Conservation (phyloP, 139 green algal species). For the Diplosphaera chodatii region DNA sequence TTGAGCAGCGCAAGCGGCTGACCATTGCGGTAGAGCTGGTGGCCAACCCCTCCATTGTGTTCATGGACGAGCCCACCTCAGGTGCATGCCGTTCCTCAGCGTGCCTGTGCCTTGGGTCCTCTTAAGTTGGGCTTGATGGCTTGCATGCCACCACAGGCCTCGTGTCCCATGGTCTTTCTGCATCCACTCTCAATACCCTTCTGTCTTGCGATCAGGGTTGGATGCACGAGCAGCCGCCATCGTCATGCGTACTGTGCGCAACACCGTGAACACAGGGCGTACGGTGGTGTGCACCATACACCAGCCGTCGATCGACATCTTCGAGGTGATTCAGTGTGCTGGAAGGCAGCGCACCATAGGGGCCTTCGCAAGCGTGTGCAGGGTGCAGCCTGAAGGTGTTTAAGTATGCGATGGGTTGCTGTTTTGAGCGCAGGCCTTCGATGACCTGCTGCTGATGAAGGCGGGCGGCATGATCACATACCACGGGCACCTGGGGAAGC, state of each 20-base stretch:
- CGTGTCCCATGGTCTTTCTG: too few species aligned
- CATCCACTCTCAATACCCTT: too few species aligned
- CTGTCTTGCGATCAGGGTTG: too few species aligned
- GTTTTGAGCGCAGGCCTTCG: slow-evolving; percentile 47
- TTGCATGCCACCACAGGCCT: too few species aligned
- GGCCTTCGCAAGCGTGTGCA: too few species aligned
- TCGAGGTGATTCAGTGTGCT: too few species aligned
- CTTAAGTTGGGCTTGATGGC: too few species aligned
- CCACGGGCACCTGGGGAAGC: slow-evolving; percentile 37
- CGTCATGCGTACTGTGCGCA: slow-evolving; percentile 49
- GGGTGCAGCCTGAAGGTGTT: too few species aligned
- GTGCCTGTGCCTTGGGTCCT: too few species aligned
- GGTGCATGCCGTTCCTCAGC: too few species aligned
- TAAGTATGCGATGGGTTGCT: too few species aligned
- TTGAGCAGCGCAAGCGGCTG: slow-evolving; percentile 51
- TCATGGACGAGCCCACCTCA: slow-evolving; percentile 29
- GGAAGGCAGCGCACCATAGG: too few species aligned
- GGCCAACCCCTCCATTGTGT: slow-evolving; percentile 26
- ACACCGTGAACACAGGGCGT: slow-evolving; percentile 38
- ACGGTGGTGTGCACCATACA: slow-evolving; percentile 58
- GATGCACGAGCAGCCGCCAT: slow-evolving; percentile 54
- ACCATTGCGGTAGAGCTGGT: slow-evolving; percentile 55
- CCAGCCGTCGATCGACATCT: slow-evolving; percentile 45
- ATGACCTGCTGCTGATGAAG: slow-evolving; percentile 67
- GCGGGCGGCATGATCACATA: slow-evolving; percentile 44